Base-by-base conservation (phyloP, 2,329 filamentous ascomycete species). In the Ophiostoma perfectum region DNA sequence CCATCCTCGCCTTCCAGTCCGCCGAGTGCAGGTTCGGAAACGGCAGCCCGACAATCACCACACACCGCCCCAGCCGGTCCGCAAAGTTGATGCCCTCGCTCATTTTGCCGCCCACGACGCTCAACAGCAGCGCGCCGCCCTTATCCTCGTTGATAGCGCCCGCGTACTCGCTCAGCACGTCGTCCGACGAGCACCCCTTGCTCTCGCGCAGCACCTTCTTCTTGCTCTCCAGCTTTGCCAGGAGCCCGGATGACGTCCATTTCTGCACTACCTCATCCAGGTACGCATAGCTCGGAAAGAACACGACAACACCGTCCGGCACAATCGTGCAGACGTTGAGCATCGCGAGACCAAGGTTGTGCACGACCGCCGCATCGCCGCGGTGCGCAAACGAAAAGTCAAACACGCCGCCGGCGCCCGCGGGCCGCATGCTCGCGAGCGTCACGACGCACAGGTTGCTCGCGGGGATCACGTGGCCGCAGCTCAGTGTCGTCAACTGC, bases 11-110 rank as follows among this genome's bases (percentile, higher is more conserved):
- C 77, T 92, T 93, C 94, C 94, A 98, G 74, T 97, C 92, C 1
- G 93, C 88, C 9, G 90, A 92, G 73, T 91, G 87, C 67, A 93
- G 88, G 73, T 98, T 99, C 0, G 95, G 93, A 73, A 96, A 99
- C 0, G 95, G 95, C 4, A 99, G 81, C 0, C 95, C 95, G 14
- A 98, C 86, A n/a, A 98, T 90, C 14, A 96, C 81, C 8, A 99
- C 93, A 67, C 91, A 94, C 39, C 95, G 88, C 1, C 95, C 95
- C 0, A 99, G 86, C 3, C 85, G 83, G 78, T 99, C 93, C 0
- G 92, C 94, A 80, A 99, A 99, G 79, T 99, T 99, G 80, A 99
- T 99, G 72, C 95, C 95, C 79, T 99, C 95, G 69, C 92, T 96
- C 80, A 99, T 89, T 73, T 94, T 96, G 14, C 95, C 95, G 67